phyloP scores from a whole-genome alignment of 2,329 filamentous ascomycete genomes.

The Fusarium temperatum region DNA sequence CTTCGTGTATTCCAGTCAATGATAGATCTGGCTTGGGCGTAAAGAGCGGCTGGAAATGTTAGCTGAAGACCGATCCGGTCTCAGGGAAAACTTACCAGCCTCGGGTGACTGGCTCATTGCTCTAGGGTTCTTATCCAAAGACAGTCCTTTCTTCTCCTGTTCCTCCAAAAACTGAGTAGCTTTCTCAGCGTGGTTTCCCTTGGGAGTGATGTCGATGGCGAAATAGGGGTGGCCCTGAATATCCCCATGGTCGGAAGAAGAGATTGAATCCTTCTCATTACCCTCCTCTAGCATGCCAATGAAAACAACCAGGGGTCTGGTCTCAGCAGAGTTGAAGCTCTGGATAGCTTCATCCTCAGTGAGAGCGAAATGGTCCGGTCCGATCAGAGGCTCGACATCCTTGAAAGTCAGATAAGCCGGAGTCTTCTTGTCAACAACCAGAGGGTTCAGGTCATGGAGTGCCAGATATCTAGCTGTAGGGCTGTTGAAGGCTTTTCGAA shows the following conservation, averaged over 20 bases:
- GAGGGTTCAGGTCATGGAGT: constrained; percentile 79
- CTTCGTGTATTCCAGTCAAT: constrained; percentile 96
- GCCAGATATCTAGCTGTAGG: constrained; percentile 77
- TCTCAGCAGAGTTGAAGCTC: constrained; percentile 75
- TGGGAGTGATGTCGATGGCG: constrained; percentile 86
- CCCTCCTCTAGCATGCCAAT: constrained; percentile 79
- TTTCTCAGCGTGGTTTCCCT: constrained; percentile 67
- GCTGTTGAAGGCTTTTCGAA: constrained; percentile 72
- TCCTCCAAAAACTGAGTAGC: constrained; percentile 59
- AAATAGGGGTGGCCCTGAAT: constrained; percentile 88
- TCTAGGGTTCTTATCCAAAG: constrained; percentile 74
- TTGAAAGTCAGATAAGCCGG: constrained; percentile 75
- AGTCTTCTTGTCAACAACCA: constrained; percentile 64
- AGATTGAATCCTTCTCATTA: constrained; percentile 51
- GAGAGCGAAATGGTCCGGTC: constrained; percentile 73
- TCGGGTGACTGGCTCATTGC: constrained; percentile 67
- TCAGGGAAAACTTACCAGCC: constrained; percentile 60
- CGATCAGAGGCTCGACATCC: constrained; percentile 76
- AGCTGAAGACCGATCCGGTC: neutral
- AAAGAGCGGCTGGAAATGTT: constrained; percentile 76
- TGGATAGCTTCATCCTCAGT: constrained; percentile 78
- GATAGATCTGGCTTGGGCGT: constrained; percentile 86
- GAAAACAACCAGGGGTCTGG: constrained; percentile 79
- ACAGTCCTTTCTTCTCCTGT: constrained; percentile 64
- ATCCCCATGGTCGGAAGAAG: constrained; percentile 63